These are phyloP conservation scores for Waltiozyma sp. DNA, from an alignment of 1,139 yeast species.

Conservation along the genomic window DNA sequence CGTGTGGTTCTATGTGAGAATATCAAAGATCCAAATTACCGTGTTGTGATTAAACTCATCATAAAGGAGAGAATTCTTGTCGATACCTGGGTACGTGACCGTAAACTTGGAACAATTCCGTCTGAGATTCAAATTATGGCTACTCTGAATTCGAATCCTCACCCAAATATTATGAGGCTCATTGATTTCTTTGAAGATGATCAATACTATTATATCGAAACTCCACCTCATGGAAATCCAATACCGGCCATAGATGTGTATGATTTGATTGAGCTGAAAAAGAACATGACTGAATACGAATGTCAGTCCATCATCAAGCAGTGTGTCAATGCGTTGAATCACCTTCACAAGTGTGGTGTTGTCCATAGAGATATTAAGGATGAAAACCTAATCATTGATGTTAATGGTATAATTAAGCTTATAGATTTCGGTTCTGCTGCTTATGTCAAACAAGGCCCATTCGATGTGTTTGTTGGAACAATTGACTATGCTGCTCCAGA, in stretches of 20 bases:
- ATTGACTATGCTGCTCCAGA: conserved; percentile 97
- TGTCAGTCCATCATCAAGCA: conserved; percentile 72
- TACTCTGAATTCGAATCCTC: conserved; percentile 61
- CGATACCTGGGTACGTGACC: conserved; percentile 94
- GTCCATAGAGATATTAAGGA: conserved; percentile 94
- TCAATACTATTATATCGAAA: conserved; percentile 78
- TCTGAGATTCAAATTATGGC: conserved; percentile 91
- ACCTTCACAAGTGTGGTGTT: conserved; percentile 75
- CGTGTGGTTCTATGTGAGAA: conserved; percentile 76
- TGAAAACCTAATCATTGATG: conserved; percentile 84
- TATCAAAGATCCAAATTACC: conserved; percentile 47
- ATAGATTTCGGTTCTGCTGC: conserved; percentile 97
- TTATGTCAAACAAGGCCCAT: conserved; percentile 81
- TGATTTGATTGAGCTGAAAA: conserved; percentile 78
- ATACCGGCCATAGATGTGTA: conserved; percentile 83
- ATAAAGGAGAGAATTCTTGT: conserved; percentile 87
- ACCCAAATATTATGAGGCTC: conserved; percentile 75
- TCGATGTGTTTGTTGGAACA: conserved; percentile 95
- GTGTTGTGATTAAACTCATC: conserved; percentile 76
- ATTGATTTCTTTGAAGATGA: conserved; percentile 90
- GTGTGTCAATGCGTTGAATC: conserved; percentile 64
- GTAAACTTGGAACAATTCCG: conserved; percentile 85
- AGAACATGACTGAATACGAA: conserved; percentile 68
- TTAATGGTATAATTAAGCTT: conserved; percentile 62
- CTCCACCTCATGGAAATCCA: conserved; percentile 78